A percentile compares a stretch with the other conserved stretches of the same genome.
phyloP scores from a whole-genome alignment of 352 stramenopile genomes.

The Pythium rishiriense region DNA sequence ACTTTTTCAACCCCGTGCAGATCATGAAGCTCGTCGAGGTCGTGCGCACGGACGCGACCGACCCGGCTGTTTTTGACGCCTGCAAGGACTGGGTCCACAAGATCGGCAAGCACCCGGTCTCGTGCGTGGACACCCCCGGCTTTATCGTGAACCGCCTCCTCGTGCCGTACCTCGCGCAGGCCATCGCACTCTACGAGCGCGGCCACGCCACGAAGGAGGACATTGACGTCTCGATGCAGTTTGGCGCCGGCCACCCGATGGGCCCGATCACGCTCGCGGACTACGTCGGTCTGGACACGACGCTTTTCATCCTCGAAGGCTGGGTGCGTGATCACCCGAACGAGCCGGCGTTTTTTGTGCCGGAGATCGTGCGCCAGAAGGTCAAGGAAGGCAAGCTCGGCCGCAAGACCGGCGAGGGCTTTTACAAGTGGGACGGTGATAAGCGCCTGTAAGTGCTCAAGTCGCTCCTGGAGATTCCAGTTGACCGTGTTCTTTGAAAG shows the following conservation, averaged over 20 bases:
- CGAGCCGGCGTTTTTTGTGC: constrained; percentile 95
- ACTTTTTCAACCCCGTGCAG: constrained; percentile 98
- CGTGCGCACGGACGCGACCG: constrained; percentile 92
- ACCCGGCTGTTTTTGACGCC: constrained; percentile 90
- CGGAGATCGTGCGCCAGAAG: constrained; percentile 89
- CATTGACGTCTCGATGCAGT: constrained; percentile 98
- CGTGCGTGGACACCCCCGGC: constrained; percentile 95
- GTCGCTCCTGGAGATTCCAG: no score
- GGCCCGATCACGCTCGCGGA: constrained; percentile 93
- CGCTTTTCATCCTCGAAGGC: constrained; percentile 94
- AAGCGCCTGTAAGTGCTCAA: constrained; percentile 64
- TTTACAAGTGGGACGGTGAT: constrained; percentile 93
- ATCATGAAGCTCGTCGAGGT: constrained; percentile 97
- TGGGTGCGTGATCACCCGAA: constrained; percentile 96
- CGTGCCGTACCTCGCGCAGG: constrained; percentile 79
- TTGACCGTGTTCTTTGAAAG: no score
- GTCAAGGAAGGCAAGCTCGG: constrained; percentile 94
- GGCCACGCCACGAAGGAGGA: constrained; percentile 94
- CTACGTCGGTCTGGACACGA: constrained; percentile 97
- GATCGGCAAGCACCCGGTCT: constrained; percentile 94
- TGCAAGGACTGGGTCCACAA: constrained; percentile 89
- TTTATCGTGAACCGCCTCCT: constrained; percentile 98
- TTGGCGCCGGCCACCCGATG: constrained; percentile 97
- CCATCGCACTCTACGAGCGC: constrained; percentile 94
- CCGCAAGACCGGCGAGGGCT: constrained; percentile 96